phyloP scores from a whole-genome alignment of 352 stramenopile genomes.

The Phytophthora tentaculata region DNA sequence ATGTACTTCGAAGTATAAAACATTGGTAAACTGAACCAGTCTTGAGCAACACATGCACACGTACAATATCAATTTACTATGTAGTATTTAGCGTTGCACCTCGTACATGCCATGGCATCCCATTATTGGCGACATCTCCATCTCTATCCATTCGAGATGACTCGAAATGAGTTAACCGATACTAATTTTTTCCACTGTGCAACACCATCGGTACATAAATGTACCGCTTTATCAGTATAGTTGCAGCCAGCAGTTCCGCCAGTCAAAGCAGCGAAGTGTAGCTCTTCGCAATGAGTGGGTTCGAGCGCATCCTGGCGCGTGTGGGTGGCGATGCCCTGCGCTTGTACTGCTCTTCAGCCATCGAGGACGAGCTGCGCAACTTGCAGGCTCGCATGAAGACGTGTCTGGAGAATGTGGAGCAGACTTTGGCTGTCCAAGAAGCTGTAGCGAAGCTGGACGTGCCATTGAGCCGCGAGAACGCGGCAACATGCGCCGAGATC shows the following conservation, averaged over 20 bases:
- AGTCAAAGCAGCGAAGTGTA: conserved; percentile 13
- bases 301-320: conserved; percentile 76
- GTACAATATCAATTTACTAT: too few relatives aligned
- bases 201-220: too few relatives aligned
- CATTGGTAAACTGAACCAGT: too few relatives aligned
- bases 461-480: conserved; percentile 63
- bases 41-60: too few relatives aligned
- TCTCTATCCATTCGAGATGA: background rate
- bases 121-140: too few relatives aligned
- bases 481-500: conserved; percentile 54
- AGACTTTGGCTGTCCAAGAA: conserved; percentile 65
- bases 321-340: conserved; percentile 71
- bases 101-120: too few relatives aligned
- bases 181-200: too few relatives aligned
- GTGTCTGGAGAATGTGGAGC: conserved; percentile 61
- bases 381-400: conserved; percentile 66
- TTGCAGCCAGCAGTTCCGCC: conserved; percentile 1
- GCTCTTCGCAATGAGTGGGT: conserved; percentile 58
- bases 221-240: conserved; percentile 10
- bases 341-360: conserved; percentile 79
- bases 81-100: too few relatives aligned
- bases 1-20: too few relatives aligned
- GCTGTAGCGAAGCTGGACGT: conserved; percentile 70
- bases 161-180: too few relatives aligned
- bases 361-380: conserved; percentile 72